Conservation (phyloP, 306 rosid genomes). For the Senna tora region DNA sequence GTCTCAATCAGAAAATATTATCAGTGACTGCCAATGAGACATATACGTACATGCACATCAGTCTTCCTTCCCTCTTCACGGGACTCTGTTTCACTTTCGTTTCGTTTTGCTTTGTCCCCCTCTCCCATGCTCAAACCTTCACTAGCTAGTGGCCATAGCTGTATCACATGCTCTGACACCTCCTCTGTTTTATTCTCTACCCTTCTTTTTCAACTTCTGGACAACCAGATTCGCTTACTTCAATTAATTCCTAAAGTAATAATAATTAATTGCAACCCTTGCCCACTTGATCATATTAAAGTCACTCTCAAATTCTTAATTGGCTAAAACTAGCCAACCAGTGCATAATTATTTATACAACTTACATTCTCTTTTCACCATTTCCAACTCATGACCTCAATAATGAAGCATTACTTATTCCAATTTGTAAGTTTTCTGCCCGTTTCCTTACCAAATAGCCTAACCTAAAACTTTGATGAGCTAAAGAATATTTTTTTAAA, state of each 20-base stretch:
- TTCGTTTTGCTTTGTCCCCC: conserved; percentile 48
- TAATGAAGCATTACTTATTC: background rate
- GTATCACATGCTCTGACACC: conserved; percentile 62
- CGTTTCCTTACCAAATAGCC: background rate
- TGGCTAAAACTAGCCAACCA: background rate
- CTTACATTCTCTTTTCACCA: background rate
- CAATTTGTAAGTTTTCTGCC: background rate
- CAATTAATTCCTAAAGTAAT: conserved; percentile 27
- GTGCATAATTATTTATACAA: background rate
- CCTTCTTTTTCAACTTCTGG: conserved; percentile 23
- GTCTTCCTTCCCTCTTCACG: conserved; percentile 52
- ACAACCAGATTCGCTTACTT: conserved; percentile 22
- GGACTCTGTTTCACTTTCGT: conserved; percentile 56
- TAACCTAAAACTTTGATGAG: background rate
- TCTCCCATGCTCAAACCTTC: conserved; percentile 23
- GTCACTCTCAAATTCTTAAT: background rate
- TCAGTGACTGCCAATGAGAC: conserved; percentile 37
- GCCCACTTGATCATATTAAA: conserved; percentile 3
- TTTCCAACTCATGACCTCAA: conserved; percentile 8
- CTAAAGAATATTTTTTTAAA: background rate
- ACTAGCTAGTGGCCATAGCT: conserved; percentile 15
- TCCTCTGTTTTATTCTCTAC: conserved; percentile 52
- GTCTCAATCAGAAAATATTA: conserved; percentile 39
- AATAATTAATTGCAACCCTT: conserved; percentile 8
- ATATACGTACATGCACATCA: conserved; percentile 34